Base-by-base conservation (phyloP, 2,329 filamentous ascomycete genomes). In the Fusarium transvaalense region DNA sequence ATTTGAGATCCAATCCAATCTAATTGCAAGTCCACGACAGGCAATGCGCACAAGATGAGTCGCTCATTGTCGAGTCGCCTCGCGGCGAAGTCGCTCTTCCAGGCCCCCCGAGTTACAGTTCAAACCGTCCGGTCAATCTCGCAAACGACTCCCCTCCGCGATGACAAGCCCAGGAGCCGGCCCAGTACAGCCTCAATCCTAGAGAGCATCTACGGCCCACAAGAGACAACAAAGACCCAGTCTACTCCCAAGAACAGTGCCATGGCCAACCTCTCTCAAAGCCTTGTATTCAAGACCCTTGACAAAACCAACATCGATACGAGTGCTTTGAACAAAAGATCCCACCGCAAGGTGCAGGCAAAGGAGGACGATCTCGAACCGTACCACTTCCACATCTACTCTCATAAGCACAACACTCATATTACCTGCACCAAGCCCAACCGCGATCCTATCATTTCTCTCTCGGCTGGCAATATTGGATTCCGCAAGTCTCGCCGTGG, bases 321-420 rank as follows among this genome's bases (percentile, higher is more conserved):
- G 13, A 76, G 75, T 64, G 68, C 67, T 12, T 71, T 79, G n/a
- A 73, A 71, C 10, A 73, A 73, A 61, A 59, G 56, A 42, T 43
- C 55, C 10, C 46, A 61, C 42, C 67, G 71, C 43, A 53, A 69
- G 5, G 56, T 66, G 10, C 64, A 77, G 55, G 60, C 70, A 39
- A 76, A 72, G 45, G 80, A 83, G 43, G 76, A 82, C 51, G 71
- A 78, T 15, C 67, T 82, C 37, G 87, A 91, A 76, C 91, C 92
- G 4, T 93, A 93, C 82, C 93, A 97, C 78, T 86, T 99, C 68
- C 93, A 97, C 82, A 85, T 99, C 78, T 95, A 89, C 81, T 83
- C 91, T 29, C 91, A 92, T 78, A 97, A 93, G 82, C 96, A 97
- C 87, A 99, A 99, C 83, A 96, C 93, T 21, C 93, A 98, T 80